Evolutionary conservation across 371 early-diverging fungal species (phyloP), one percentile per base, ranked within the genome.

Genomic region (Capillidium heterosporum): DNA sequence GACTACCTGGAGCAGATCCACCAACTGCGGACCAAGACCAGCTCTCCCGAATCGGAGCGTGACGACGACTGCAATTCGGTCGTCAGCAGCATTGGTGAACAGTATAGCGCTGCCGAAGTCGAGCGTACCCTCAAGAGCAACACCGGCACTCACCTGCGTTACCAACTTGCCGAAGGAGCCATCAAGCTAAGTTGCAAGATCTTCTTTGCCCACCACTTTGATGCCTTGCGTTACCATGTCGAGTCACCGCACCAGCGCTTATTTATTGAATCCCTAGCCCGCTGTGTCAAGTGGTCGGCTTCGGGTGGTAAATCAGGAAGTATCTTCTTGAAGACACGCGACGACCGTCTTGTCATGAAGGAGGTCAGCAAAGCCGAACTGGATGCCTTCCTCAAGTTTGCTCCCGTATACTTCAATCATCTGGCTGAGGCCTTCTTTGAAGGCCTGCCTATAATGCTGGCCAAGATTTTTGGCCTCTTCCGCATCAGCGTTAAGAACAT

Each of bases 401-500:
- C 96, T 0, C 91, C 92, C 1, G 72, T 75, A 17, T 95, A 95
- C 61, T 93, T 95, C 64, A 75, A 83, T 61, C 87, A 94, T 64
- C 81, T 94, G 78, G 76, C 82, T 28, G 72, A 84, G 59, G 83
- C 87, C 17, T 77, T 87, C 48, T 84, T 83, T 59, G 78, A 87
- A 41, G 85, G 84, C 63, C 70, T 84, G 27, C 89, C 89, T 0
- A 90, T 89, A 0, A 75, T 89, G 2, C 68, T 96, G 32, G 87
- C 89, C 56, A 92, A 92, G 64, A 91, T 96, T 24, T 89, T 91
- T 72, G 95, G 95, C 1, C 72, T 93, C 42, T 94, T 89, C 61
- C 78, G 87, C 23, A 81, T 96, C 7, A 82, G 82, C 3, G 85
- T 76, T 65, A 89, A 84, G 61, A 89, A 91, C 58, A 71, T 79